These are phyloP conservation scores for Phytophthora gonapodyides DNA, from an alignment of 352 stramenopile species.

Conservation along the genomic window DNA sequence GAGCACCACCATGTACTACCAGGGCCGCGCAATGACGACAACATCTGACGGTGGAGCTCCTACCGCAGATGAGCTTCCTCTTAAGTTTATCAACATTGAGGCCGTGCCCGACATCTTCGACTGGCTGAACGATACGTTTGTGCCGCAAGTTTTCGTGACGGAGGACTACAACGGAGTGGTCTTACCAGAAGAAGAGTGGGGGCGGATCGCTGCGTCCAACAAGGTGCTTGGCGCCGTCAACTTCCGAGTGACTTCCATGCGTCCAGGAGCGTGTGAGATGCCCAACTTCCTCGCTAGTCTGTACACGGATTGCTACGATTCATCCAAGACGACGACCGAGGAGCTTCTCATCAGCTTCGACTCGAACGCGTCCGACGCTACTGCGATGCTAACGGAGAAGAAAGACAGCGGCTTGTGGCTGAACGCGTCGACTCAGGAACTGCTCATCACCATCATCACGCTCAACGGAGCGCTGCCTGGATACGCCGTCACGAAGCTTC, in stretches of 20 bases:
- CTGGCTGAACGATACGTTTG: constrained; percentile 49
- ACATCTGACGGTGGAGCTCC: constrained; percentile 28
- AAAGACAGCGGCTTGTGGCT: constrained; percentile 35
- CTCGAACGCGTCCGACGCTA: constrained; percentile 24
- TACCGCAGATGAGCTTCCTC: constrained; percentile 8
- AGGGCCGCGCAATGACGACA: constrained; percentile 36
- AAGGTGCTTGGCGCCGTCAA: constrained; percentile 43
- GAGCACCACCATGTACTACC: constrained; percentile 38
- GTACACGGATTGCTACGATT: constrained; percentile 41
- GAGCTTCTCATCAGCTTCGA: constrained; percentile 28
- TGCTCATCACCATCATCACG: constrained; percentile 38
- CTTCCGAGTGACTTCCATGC: constrained; percentile 29
- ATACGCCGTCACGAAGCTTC: constrained; percentile 34
- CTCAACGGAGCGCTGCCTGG: constrained; percentile 43
- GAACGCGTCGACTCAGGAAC: constrained; percentile 26
- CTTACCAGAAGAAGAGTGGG: constrained; percentile 35
- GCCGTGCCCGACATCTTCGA: constrained; percentile 40
- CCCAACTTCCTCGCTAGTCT: constrained; percentile 28
- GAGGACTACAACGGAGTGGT: constrained; percentile 45
- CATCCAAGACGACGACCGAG: constrained; percentile 8
- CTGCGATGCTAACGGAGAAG: constrained; percentile 13
- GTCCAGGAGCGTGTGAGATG: constrained; percentile 10
- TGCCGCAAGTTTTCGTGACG: constrained; percentile 50
- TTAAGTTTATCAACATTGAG: constrained; percentile 46
- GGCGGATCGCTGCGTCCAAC: constrained; percentile 38